Base-by-base conservation (phyloP, 495 filamentous ascomycete species). In the Polyplosphaeria fusca region DNA sequence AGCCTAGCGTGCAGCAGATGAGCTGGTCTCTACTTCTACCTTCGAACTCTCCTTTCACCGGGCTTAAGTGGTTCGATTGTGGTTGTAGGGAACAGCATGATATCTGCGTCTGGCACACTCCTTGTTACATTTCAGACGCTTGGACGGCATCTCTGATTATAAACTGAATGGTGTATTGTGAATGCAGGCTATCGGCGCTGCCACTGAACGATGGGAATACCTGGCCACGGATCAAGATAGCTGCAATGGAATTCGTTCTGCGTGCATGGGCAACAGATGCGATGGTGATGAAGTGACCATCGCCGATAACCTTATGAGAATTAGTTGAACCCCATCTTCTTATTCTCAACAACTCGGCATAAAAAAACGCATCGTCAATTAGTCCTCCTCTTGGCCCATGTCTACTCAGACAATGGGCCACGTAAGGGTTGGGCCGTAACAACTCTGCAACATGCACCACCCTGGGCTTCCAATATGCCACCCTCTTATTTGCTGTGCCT, bases 31-130 rank as follows among this genome's bases (percentile, higher is more conserved):
- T 77, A 77, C 73, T 77, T 79, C 71, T 77, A 72, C 81, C 77
- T 75, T 75, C 79, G 69, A 80, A 86, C 85, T 93, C 89, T 87
- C 84, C 85, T 81, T 82, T 82, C 70, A 72, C 73, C 76, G 83
- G 89, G 91, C 89, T 88, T 69, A 82, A 95, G 94, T 81, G 93
- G 90, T 88, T 82, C 82, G 79, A 70, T 69, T 77, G 83, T 69
- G 75, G 73, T 75, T 72, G 69, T 77, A 77, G 59, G 71, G 84
- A 26, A 81, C 79, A 88, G 82, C 75, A 77, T 98, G 93, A 98
- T 81, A 89, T 86, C 79, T 82, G 94, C 89, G 94, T 95, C 91
- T 90, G 91, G 89, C 93, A 96, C 93, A 96, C 80, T 85, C 83
- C 91, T 95, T 96, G 88, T 96, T 94, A 87, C 76, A 78, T 76